Conservation (phyloP, 2,329 filamentous ascomycete species). For the Aspergillus oerlinghausenensis region DNA sequence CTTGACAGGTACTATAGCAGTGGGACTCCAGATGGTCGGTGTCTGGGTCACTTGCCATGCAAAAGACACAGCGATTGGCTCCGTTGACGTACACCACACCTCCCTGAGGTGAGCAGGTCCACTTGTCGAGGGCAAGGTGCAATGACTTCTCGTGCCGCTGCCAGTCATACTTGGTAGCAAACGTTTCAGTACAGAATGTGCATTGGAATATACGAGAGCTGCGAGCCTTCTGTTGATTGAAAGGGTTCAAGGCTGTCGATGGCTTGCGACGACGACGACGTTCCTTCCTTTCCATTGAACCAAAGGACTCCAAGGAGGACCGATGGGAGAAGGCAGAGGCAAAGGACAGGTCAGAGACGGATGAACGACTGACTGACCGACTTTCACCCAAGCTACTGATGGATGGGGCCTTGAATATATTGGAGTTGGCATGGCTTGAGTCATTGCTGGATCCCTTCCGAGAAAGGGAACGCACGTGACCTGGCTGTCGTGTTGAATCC, state of each 20-base stretch:
- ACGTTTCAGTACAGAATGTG: constrained; percentile 55
- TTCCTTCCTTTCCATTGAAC: constrained; percentile 56
- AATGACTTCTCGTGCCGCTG: constrained; percentile 56
- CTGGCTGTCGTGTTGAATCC: constrained; percentile 26
- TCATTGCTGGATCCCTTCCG: constrained; percentile 46
- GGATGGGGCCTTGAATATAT: constrained; percentile 49
- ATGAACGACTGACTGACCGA: constrained; percentile 48
- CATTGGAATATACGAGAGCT: constrained; percentile 51
- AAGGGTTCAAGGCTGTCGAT: constrained; percentile 38
- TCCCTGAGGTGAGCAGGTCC: constrained; percentile 58
- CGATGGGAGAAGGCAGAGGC: constrained; percentile 55
- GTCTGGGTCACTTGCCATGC: constrained; percentile 50
- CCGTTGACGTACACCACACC: constrained; percentile 49
- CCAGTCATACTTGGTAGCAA: constrained; percentile 57
- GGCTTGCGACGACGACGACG: constrained; percentile 52
- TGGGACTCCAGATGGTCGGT: constrained; percentile 56
- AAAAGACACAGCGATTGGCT: constrained; percentile 55
- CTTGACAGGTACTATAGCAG: constrained; percentile 55
- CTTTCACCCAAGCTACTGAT: constrained; percentile 52
- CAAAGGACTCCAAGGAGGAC: constrained; percentile 52
- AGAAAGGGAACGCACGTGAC: constrained; percentile 34
- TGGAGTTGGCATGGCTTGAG: constrained; percentile 50
- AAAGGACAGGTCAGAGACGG: constrained; percentile 52
- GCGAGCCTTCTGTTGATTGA: constrained; percentile 39
- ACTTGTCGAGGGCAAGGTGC: constrained; percentile 54